These are phyloP conservation scores for Boletus pseudopeckii DNA, from an alignment of 768 basidiomycete genomes.

Conservation along the genomic window DNA sequence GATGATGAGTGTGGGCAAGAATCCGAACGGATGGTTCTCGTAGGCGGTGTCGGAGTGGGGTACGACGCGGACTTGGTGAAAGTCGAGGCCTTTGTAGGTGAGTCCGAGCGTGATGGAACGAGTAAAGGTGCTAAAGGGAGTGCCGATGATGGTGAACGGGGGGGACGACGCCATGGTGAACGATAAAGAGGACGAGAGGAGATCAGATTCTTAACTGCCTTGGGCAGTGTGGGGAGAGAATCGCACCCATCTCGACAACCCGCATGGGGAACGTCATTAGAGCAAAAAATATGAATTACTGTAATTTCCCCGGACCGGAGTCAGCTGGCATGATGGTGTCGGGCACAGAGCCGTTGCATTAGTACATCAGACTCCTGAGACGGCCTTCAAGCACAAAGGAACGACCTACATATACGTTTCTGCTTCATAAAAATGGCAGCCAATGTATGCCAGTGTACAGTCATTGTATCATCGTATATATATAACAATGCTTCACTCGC, in stretches of 20 bases:
- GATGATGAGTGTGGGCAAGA: constrained; percentile 31
- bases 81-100: constrained; percentile 26
- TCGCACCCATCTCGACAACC: neutral
- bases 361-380: too few species aligned
- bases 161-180: constrained; percentile 16
- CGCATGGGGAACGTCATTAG: neutral
- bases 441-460: too few species aligned
- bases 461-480: too few species aligned
- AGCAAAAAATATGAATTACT: too few species aligned
- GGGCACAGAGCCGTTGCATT: too few species aligned
- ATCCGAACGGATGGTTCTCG: constrained; percentile 31
- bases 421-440: too few species aligned
- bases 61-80: constrained; percentile 23
- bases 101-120: constrained; percentile 31
- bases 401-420: neutral
- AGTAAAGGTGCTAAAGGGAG: constrained; percentile 33
- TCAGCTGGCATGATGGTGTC: too few species aligned
- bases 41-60: constrained; percentile 31
- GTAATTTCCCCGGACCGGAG: too few species aligned
- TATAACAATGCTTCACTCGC: neutral
- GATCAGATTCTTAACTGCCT: constrained; percentile 1
- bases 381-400: neutral
- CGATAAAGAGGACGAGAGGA: neutral
- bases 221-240: neutral
- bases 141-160: constrained; percentile 29